Evolutionary conservation across 2,329 filamentous ascomycete species (phyloP).

Genomic region (Cladosporium sp.): DNA sequence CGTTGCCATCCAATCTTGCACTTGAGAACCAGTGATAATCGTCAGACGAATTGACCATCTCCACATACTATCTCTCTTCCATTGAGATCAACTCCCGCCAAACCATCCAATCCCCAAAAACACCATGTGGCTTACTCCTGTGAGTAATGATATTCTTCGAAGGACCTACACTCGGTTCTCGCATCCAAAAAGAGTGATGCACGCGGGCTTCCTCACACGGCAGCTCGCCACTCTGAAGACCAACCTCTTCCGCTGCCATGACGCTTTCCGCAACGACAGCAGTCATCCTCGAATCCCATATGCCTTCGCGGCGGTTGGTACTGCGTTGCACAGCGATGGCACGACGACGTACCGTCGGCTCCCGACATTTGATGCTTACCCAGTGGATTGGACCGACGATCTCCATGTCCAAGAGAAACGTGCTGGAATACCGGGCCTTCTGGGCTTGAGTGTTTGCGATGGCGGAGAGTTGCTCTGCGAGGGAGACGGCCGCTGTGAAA

Average conservation of each 20-base stretch:
- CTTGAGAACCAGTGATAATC: no score
- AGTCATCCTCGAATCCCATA: slow-evolving; percentile 11
- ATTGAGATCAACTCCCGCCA: neutral
- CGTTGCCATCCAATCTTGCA: no score
- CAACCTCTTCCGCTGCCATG: slow-evolving; percentile 9
- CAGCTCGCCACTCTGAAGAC: neutral
- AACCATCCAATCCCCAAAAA: slow-evolving; percentile 3
- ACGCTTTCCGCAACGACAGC: slow-evolving; percentile 9
- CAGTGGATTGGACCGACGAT: slow-evolving; percentile 12
- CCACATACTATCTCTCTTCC: no score
- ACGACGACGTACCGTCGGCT: slow-evolving; percentile 6
- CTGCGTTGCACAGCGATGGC: slow-evolving; percentile 9
- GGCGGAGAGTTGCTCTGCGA: slow-evolving; percentile 5
- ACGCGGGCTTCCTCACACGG: neutral
- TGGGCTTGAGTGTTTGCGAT: neutral
- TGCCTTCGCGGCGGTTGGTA: slow-evolving; percentile 9
- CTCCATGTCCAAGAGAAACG: slow-evolving; percentile 11
- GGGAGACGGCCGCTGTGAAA: slow-evolving; percentile 1
- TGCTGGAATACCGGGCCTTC: neutral
- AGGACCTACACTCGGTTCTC: neutral
- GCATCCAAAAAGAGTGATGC: neutral
- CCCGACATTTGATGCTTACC: slow-evolving; percentile 10
- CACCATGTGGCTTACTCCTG: neutral
- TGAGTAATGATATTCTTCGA: neutral
- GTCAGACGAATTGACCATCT: no score